phyloP scores from a whole-genome alignment of 192 early-diverging fungal genomes.

The Gaertneriomyces sp. region DNA sequence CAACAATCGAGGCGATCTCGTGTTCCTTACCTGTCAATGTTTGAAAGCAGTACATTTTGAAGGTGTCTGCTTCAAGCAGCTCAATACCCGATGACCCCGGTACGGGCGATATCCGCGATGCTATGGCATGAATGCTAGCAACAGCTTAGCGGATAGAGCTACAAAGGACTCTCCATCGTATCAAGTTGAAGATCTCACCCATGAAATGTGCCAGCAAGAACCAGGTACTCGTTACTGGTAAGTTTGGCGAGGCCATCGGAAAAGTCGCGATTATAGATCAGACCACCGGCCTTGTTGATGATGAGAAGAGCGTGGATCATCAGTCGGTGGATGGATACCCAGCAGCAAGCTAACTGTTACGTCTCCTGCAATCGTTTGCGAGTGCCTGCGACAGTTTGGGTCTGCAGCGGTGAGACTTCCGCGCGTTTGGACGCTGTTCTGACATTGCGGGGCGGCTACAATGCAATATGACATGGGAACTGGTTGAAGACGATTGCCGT shows the following conservation, averaged over 20 bases:
- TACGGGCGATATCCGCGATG: slow-evolving; percentile 87
- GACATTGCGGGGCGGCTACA: no score
- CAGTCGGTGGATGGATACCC: background rate
- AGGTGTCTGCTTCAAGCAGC: slow-evolving; percentile 84
- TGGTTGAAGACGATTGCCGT: no score
- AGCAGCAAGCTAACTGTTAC: no score
- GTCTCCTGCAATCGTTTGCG: no score
- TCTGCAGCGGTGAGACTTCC: no score
- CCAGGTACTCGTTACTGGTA: slow-evolving; percentile 92
- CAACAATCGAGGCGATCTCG: background rate
- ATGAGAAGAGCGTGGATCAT: slow-evolving; percentile 44
- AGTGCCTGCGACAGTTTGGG: no score
- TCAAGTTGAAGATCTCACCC: slow-evolving; percentile 52
- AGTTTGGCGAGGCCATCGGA: slow-evolving; percentile 75
- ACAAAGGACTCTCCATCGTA: no score
- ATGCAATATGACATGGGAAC: no score
- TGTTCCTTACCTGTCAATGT: slow-evolving; percentile 74
- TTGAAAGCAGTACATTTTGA: slow-evolving; percentile 91
- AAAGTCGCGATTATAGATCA: slow-evolving; percentile 92
- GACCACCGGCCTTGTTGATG: slow-evolving; percentile 77
- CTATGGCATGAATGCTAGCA: slow-evolving; percentile 88
- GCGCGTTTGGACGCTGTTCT: no score
- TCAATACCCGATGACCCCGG: slow-evolving; percentile 80
- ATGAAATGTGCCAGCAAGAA: slow-evolving; percentile 97
- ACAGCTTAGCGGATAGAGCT: no score